Percentiles rank a stretch among this genome's conserved stretches.
These are phyloP conservation scores for Aspergillus hiratsukae DNA, from an alignment of 2,329 filamentous ascomycete species.

Conservation along the genomic window DNA sequence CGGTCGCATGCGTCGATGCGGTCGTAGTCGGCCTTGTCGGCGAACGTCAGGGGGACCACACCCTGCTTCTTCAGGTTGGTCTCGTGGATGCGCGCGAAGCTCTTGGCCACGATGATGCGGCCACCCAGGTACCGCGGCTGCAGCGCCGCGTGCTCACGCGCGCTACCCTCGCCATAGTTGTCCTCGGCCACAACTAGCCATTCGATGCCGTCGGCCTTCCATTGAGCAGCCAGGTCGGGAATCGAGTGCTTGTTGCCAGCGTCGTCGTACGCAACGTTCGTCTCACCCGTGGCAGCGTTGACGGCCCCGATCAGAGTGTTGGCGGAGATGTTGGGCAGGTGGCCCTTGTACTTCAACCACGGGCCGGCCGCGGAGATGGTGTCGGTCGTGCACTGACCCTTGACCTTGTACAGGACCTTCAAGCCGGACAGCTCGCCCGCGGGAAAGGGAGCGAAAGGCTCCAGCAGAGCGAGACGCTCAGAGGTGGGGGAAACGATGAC, in stretches of 20 bases:
- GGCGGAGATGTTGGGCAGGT: constrained; percentile 93
- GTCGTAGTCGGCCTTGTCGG: constrained; percentile 82
- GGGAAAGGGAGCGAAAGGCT: constrained; percentile 86
- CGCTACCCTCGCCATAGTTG: constrained; percentile 92
- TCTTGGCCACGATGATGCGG: constrained; percentile 77
- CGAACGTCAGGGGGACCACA: constrained; percentile 89
- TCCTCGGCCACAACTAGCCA: constrained; percentile 97
- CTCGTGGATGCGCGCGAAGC: constrained; percentile 88
- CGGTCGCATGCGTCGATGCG: constrained; percentile 75
- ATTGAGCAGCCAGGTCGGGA: constrained; percentile 78
- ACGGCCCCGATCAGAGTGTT: constrained; percentile 96
- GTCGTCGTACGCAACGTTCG: constrained; percentile 85
- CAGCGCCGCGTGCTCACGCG: constrained; percentile 82
- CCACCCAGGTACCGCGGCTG: constrained; percentile 89
- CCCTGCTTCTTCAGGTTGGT: constrained; percentile 98
- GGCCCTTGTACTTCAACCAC: constrained; percentile 99
- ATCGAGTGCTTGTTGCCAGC: constrained; percentile 72
- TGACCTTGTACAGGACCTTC: constrained; percentile 89
- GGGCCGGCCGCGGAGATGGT: constrained; percentile 96
- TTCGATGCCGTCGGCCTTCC: constrained; percentile 68
- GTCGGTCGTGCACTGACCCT: constrained; percentile 97
- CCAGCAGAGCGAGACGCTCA: constrained; percentile 80
- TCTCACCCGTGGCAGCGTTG: constrained; percentile 87
- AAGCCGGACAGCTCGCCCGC: constrained; percentile 67
- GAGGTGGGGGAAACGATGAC: constrained; percentile 84